phyloP scores from a whole-genome alignment of 2,329 filamentous ascomycete species.

The Zarea fungicola region DNA sequence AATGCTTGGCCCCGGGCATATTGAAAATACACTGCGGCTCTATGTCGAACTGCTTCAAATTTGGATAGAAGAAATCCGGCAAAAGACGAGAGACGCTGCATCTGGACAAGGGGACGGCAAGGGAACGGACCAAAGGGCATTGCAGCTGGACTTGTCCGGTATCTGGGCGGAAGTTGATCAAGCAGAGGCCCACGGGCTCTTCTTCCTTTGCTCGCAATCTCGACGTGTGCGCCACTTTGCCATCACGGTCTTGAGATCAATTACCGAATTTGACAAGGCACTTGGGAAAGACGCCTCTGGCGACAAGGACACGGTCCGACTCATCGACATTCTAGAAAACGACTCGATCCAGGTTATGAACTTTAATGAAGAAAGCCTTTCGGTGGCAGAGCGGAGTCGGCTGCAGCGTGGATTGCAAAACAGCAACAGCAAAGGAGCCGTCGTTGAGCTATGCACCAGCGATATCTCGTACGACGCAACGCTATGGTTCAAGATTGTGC shows the following conservation, averaged over 20 bases:
- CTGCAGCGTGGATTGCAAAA: slow-evolving; percentile 85
- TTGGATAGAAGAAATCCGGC: slow-evolving; percentile 95
- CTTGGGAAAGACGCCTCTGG: slow-evolving; percentile 61
- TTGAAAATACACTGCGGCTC: slow-evolving; percentile 85
- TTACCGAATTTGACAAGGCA: slow-evolving; percentile 88
- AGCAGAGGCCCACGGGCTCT: slow-evolving; percentile 91
- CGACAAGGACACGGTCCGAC: slow-evolving; percentile 61
- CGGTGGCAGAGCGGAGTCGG: slow-evolving; percentile 86
- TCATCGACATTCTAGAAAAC: slow-evolving; percentile 89
- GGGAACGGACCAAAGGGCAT: slow-evolving; percentile 61
- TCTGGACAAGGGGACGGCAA: slow-evolving; percentile 59
- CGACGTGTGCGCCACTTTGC: slow-evolving; percentile 83
- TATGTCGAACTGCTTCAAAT: slow-evolving; percentile 93
- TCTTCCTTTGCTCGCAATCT: slow-evolving; percentile 96
- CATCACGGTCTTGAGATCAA: slow-evolving; percentile 84
- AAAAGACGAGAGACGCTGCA: slow-evolving; percentile 71
- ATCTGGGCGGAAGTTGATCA: slow-evolving; percentile 94
- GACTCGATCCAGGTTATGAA: slow-evolving; percentile 86
- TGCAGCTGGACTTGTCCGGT: slow-evolving; percentile 78
- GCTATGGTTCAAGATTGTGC: slow-evolving; percentile 97
- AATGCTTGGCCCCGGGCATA: slow-evolving; percentile 89
- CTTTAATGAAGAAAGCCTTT: slow-evolving; percentile 85
- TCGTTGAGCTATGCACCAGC: slow-evolving; percentile 92
- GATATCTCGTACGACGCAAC: slow-evolving; percentile 92
- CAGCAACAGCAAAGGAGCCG: slow-evolving; percentile 74